phyloP scores from a whole-genome alignment of 1,139 yeast species.

The Nakaseomyces nivariensis region DNA sequence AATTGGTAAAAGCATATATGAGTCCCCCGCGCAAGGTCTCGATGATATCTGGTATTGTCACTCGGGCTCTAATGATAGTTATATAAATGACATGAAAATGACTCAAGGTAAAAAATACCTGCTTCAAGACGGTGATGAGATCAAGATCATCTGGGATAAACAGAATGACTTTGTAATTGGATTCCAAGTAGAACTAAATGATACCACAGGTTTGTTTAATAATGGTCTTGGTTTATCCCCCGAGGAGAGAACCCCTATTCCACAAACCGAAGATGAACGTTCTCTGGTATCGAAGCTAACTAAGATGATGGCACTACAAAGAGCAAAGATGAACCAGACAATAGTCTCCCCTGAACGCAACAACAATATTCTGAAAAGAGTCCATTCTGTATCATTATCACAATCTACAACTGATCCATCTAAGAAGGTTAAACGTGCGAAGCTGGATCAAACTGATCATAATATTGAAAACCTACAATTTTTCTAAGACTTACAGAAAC shows the following conservation, averaged over 20 bases:
- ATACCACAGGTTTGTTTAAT: conserved; percentile 49
- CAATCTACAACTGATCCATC: conserved; percentile 21
- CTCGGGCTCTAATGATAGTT: conserved; percentile 71
- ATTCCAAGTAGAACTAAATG: conserved; percentile 42
- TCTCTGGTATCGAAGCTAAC: conserved; percentile 16
- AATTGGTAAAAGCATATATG: conserved; percentile 43
- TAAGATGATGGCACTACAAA: conserved; percentile 17
- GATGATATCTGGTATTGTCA: conserved; percentile 80
- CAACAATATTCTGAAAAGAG: conserved; percentile 12
- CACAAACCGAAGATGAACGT: conserved; percentile 22
- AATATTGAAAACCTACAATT: conserved; percentile 15
- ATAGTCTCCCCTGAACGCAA: neutral
- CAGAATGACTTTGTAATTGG: conserved; percentile 42
- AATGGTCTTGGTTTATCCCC: conserved; percentile 23
- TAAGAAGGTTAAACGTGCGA: conserved; percentile 26
- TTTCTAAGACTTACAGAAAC: conserved; percentile 1
- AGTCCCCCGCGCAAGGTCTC: conserved; percentile 55
- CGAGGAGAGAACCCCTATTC: conserved; percentile 10
- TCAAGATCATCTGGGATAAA: conserved; percentile 57
- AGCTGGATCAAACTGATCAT: conserved; percentile 21
- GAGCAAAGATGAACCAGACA: conserved; percentile 2
- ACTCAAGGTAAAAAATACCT: conserved; percentile 55
- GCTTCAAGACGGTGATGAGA: conserved; percentile 52
- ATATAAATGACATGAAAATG: conserved; percentile 48
- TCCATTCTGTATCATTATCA: conserved; percentile 21